These are phyloP conservation scores for Cajanus cajan DNA, from an alignment of 306 rosid genomes.

Conservation along the genomic window DNA sequence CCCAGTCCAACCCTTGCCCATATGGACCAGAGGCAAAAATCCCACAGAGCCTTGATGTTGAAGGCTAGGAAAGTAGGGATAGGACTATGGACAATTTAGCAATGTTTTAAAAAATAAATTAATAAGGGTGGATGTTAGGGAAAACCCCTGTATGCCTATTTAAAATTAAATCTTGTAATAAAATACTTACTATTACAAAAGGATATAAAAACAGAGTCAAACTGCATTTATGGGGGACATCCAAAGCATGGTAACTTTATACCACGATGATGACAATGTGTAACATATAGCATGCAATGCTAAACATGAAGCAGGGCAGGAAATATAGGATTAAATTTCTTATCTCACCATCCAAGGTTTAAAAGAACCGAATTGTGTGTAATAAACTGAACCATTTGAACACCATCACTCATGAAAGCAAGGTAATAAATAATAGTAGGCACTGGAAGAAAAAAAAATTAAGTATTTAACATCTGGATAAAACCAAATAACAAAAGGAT, in stretches of 20 bases:
- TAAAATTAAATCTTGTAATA: not conserved
- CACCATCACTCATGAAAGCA: not conserved
- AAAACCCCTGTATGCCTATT: not conserved
- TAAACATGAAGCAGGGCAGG: not conserved
- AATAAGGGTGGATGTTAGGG: not conserved
- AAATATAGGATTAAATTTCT: not conserved
- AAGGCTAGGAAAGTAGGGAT: not conserved
- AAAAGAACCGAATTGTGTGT: not conserved
- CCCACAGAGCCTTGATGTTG: not conserved
- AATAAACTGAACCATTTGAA: not conserved
- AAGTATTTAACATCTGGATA: not conserved
- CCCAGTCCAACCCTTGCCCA: not conserved
- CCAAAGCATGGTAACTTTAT: not conserved
- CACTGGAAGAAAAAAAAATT: not conserved
- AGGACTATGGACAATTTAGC: not conserved
- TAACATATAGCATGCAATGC: not conserved
- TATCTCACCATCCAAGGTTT: not conserved
- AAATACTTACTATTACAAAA: not conserved
- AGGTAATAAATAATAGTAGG: not conserved
- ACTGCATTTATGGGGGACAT: not conserved
- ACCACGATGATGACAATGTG: not conserved
- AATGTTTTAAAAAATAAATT: too few species aligned
- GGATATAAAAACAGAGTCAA: not conserved
- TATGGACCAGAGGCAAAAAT: not conserved
- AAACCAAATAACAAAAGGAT: not conserved